Conservation (phyloP, 176 grass and related monocot species). For the Aegilops bicornis region DNA sequence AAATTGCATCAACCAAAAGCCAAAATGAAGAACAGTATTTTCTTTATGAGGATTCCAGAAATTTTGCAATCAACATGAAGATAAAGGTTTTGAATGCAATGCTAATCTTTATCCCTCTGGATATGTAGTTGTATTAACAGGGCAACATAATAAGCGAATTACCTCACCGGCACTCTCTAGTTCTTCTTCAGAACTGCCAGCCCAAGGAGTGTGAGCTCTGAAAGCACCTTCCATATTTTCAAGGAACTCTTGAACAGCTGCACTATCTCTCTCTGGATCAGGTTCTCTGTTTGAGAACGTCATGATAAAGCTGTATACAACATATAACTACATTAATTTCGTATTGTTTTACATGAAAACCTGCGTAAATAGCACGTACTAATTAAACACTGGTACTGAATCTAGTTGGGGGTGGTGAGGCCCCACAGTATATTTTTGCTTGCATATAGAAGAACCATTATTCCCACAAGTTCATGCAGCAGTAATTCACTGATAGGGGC, state of each 20-base stretch:
- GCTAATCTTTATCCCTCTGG: background rate
- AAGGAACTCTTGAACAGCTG: slow-evolving; percentile 82
- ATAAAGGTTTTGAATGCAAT: background rate
- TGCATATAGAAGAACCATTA: background rate
- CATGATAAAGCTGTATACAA: slow-evolving; percentile 79
- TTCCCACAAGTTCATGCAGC: background rate
- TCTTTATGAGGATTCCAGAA: background rate
- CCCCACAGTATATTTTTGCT: background rate
- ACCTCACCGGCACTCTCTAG: slow-evolving; percentile 96
- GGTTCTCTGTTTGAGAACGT: slow-evolving; percentile 82
- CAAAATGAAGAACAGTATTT: background rate
- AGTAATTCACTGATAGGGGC: background rate
- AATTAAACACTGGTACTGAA: background rate
- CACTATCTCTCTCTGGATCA: slow-evolving; percentile 92
- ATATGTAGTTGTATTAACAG: slow-evolving; percentile 13
- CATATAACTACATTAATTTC: slow-evolving; percentile 23
- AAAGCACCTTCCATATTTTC: slow-evolving; percentile 95
- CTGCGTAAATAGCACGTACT: slow-evolving; percentile 14
- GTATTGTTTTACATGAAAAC: background rate
- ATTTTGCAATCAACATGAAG: background rate
- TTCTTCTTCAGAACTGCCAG: slow-evolving; percentile 97
- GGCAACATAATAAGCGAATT: slow-evolving; percentile 30
- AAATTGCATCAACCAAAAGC: background rate
- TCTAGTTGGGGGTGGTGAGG: background rate
- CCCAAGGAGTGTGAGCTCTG: slow-evolving; percentile 84